These are phyloP conservation scores for Kandelia obovata DNA, from an alignment of 345 rosid genomes.

Conservation along the genomic window DNA sequence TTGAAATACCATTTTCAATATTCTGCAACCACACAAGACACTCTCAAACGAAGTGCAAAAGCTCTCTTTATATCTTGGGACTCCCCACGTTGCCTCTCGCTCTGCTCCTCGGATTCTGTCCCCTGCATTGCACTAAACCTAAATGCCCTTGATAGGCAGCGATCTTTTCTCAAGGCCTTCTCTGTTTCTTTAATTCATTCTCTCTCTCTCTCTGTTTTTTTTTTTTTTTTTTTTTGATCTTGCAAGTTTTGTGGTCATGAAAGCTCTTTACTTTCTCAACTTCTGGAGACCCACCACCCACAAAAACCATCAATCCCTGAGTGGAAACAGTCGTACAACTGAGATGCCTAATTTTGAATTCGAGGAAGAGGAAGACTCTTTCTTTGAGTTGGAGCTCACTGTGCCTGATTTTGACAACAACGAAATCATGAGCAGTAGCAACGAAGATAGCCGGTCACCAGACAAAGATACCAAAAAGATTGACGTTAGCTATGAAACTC, in stretches of 20 bases:
- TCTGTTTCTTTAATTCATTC: neutral
- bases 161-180: neutral
- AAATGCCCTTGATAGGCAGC: conserved; percentile 13
- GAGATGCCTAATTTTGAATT: conserved; percentile 32
- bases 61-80: conserved; percentile 19
- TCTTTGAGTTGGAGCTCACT: conserved; percentile 79
- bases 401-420: conserved; percentile 35
- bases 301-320: conserved; percentile 25
- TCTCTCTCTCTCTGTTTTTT: neutral
- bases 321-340: conserved; percentile 3
- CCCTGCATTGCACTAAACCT: neutral
- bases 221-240: neutral
- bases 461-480: conserved; percentile 10
- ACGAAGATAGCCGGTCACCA: neutral
- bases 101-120: neutral
- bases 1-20: conserved; percentile 33
- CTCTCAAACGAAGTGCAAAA: conserved; percentile 51
- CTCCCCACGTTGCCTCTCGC: conserved; percentile 10
- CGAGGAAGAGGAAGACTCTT: conserved; percentile 77
- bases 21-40: conserved; percentile 5
- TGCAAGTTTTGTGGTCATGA: conserved; percentile 30
- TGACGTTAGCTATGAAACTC: conserved; percentile 16
- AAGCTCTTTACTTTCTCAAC: conserved; percentile 62
- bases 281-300: conserved; percentile 45
- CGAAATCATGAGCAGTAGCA: conserved; percentile 8